Evolutionary conservation across 768 basidiomycete species (phyloP).

Genomic region (Kwoniella europaea): DNA sequence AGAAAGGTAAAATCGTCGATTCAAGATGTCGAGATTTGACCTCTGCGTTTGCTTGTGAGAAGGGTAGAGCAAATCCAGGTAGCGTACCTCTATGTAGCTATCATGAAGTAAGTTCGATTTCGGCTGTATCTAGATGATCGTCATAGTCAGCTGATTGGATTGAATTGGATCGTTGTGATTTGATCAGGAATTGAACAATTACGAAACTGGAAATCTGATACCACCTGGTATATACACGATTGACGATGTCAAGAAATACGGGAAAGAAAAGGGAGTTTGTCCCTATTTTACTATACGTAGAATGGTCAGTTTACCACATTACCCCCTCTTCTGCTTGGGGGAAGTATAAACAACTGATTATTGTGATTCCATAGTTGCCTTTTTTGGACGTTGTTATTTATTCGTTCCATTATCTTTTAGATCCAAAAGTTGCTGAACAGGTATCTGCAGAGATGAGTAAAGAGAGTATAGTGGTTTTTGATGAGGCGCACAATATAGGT

Average conservation of each 20-base stretch:
- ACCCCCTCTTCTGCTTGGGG: not conserved
- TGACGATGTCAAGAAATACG: conserved; percentile 87
- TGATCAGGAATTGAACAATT: conserved; percentile 74
- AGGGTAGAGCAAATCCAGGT: conserved; percentile 81
- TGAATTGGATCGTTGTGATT: conserved; percentile 3
- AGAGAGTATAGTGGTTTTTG: conserved; percentile 97
- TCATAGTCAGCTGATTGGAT: not conserved
- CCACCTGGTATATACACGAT: conserved; percentile 90
- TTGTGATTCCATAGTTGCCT: conserved; percentile 70
- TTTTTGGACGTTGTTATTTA: conserved; percentile 97
- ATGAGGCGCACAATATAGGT: conserved; percentile 99
- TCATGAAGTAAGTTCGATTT: conserved; percentile 76
- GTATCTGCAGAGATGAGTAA: conserved; percentile 97
- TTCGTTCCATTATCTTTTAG: conserved; percentile 97
- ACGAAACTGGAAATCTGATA: conserved; percentile 79
- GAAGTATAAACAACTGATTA: not conserved
- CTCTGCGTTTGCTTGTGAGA: conserved; percentile 78
- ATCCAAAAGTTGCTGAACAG: conserved; percentile 98
- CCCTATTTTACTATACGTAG: conserved; percentile 95
- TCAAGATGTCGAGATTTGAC: conserved; percentile 96
- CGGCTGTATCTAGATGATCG: not conserved
- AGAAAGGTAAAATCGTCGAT: conserved; percentile 97
- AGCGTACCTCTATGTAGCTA: conserved; percentile 89
- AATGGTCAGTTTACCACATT: conserved; percentile 68
- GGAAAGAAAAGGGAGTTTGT: conserved; percentile 80